Evolutionary conservation across 352 stramenopile species (phyloP), one percentile per base, ranked within the genome.

Genomic region (Globisporangium mamillatum): DNA sequence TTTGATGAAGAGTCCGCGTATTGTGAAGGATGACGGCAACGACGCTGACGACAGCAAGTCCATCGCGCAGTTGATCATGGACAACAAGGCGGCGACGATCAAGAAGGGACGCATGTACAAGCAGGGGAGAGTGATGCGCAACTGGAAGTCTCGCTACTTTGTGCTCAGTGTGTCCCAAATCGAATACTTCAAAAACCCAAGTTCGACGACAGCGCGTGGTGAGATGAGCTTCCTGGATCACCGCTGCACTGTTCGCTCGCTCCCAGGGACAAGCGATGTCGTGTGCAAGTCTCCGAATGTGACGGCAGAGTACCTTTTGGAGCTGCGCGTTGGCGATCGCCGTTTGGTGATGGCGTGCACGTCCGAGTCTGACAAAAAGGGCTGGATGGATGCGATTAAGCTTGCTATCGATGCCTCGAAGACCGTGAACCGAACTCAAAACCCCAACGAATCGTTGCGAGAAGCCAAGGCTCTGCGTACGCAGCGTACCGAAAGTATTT

Each of bases 101-200:
- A 95, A 95, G 74, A 95, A 95, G 68, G 87, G 87, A 1, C 82
- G 84, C 34, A 95, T 95, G 85, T 95, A 92, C 70, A 93, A 95
- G 73, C 87, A 95, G 63, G 86, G 84, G 20, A 80, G 87, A 36
- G 80, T 95, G 62, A 91, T 93, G 82, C 83, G 82, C 52, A 87
- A 84, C 57, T 95, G 87, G 87, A 95, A 95, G 71, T 91, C 84
- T n/a, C 82, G 87, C 64, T 95, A 95, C 69, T 95, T 95, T 69
- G 83, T 93, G 67, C 68, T 95, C 20, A 92, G 83, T 76, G 87
- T 95, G 64, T 93, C 85, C 16, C 93, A 95, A 75, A 84, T 94
- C 56, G 84, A 94, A 60, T 90, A 87, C 70, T 93, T 93, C 56
- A 93, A 93, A 70, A 93, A 84, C 69, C 88, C 86, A 24, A 93